Evolutionary conservation across 176 grass and related monocot species (phyloP).

Genomic region (Echinochloa phyllopogon): DNA sequence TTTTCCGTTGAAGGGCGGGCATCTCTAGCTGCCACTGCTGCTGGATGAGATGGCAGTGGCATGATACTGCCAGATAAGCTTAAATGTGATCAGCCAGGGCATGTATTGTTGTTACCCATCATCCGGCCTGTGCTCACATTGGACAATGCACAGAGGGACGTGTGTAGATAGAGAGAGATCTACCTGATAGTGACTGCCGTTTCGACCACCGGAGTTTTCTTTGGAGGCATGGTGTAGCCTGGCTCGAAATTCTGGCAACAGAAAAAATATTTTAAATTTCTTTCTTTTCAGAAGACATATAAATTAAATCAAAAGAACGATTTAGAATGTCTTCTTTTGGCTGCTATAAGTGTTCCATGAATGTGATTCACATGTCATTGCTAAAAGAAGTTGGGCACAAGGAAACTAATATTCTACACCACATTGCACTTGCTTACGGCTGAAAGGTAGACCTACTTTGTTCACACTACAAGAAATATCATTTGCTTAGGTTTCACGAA

Average conservation of each 20-base stretch:
- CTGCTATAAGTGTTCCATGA: not conserved
- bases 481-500: constrained; percentile 36
- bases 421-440: constrained; percentile 23
- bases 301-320: constrained; percentile 13
- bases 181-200: constrained; percentile 70
- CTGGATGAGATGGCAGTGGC: constrained; percentile 29
- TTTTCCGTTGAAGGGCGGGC: constrained; percentile 33
- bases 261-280: not conserved
- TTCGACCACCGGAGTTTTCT: constrained; percentile 65
- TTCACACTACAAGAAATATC: constrained; percentile 30
- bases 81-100: not conserved
- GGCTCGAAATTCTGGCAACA: constrained; percentile 75
- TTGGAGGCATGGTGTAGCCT: constrained; percentile 69
- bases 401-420: constrained; percentile 16
- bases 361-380: constrained; percentile 16
- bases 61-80: constrained; percentile 40
- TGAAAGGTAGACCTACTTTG: constrained; percentile 47
- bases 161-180: not conserved
- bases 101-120: not conserved
- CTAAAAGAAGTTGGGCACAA: constrained; percentile 19
- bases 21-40: constrained; percentile 18
- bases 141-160: constrained; percentile 27
- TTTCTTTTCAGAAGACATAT: not conserved
- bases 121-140: constrained; percentile 2
- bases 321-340: not conserved